Conservation (phyloP, 352 stramenopile genomes). For the Elongisporangium undulatum region DNA sequence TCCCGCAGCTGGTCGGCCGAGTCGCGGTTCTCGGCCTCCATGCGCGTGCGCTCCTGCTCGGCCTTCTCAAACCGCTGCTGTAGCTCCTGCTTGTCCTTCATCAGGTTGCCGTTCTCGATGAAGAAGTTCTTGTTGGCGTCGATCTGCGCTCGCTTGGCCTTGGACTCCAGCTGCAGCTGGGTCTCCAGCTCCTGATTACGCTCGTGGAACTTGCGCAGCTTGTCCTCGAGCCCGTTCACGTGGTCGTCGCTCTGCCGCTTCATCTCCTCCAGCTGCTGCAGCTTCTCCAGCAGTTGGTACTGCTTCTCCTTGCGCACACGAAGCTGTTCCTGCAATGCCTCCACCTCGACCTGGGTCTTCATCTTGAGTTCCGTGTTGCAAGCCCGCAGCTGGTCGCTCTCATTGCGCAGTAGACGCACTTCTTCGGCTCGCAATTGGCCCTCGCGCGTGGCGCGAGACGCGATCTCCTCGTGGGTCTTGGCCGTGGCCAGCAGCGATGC, state of each 20-base stretch:
- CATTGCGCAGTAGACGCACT: constrained; percentile 86
- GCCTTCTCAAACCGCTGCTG: constrained; percentile 85
- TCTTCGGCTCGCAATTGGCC: constrained; percentile 93
- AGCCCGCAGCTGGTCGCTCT: constrained; percentile 90
- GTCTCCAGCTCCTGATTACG: constrained; percentile 93
- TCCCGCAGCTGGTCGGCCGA: constrained; percentile 94
- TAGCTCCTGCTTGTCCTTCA: constrained; percentile 72
- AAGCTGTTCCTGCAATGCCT: constrained; percentile 95
- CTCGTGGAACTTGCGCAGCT: constrained; percentile 83
- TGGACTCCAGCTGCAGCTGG: constrained; percentile 92
- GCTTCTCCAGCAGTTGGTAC: constrained; percentile 95
- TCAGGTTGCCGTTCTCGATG: constrained; percentile 74
- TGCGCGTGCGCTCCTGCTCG: constrained; percentile 91
- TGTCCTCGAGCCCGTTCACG: constrained; percentile 87
- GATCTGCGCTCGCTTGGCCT: constrained; percentile 88
- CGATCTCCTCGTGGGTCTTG: constrained; percentile 93
- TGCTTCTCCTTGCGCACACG: constrained; percentile 96
- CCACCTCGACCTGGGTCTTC: constrained; percentile 94
- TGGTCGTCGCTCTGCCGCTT: constrained; percentile 93
- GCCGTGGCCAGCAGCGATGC: constrained; percentile 86
- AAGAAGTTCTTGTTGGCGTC: constrained; percentile 92
- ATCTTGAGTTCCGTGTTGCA: constrained; percentile 93
- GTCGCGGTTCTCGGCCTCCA: constrained; percentile 95
- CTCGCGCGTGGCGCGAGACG: constrained; percentile 82
- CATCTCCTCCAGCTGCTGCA: constrained; percentile 93